Evolutionary conservation across 495 filamentous ascomycete species (phyloP).

Genomic region (Neurospora sp.): DNA sequence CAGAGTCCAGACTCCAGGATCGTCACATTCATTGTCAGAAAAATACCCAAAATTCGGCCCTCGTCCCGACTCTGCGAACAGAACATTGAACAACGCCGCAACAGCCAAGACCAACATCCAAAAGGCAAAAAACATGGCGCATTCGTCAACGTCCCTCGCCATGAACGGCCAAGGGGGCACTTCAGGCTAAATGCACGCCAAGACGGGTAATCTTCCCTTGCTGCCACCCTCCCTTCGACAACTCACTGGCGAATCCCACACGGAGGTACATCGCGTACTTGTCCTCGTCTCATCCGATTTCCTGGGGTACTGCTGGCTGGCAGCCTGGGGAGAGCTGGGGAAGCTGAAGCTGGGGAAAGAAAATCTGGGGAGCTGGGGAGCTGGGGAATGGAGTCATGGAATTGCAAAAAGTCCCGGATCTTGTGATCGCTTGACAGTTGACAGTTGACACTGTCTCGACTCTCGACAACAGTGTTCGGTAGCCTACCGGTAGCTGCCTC

Average conservation of each 20-base stretch:
- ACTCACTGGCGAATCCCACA: neutral
- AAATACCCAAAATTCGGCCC: neutral
- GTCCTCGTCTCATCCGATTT: neutral
- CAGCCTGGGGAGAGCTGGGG: neutral
- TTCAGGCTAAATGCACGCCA: conserved; percentile 20
- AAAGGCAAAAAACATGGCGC: neutral
- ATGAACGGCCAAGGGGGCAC: neutral
- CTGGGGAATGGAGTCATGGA: neutral
- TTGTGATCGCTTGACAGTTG: neutral
- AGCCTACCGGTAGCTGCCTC: neutral
- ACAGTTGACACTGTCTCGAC: neutral
- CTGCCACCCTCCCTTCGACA: neutral
- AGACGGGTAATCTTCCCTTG: conserved; percentile 15
- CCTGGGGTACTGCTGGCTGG: neutral
- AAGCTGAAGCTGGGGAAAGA: neutral
- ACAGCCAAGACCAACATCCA: neutral
- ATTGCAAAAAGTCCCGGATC: too few species aligned
- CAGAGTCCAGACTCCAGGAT: neutral
- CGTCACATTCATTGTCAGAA: neutral
- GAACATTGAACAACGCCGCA: neutral
- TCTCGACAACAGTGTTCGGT: neutral
- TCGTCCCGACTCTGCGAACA: neutral
- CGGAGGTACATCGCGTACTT: neutral
- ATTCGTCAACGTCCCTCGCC: neutral
- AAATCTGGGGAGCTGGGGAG: neutral